phyloP scores from a whole-genome alignment of 441 rosid genomes.

The Flueggea neowawraea region DNA sequence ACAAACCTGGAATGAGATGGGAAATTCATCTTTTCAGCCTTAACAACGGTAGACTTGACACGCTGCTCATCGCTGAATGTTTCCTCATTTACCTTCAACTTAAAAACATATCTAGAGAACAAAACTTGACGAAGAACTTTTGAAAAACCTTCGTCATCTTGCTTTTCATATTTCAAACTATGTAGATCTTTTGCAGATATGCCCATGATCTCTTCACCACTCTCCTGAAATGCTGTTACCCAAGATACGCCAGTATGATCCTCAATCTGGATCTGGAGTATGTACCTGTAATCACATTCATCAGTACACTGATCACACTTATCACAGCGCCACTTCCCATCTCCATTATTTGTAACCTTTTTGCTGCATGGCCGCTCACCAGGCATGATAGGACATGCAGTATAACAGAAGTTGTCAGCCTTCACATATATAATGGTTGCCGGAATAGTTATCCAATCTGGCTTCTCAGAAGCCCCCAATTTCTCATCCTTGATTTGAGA shows the following conservation, averaged over 20 bases:
- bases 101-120: constrained; percentile 63
- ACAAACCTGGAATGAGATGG: constrained; percentile 58
- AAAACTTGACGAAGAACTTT: constrained; percentile 57
- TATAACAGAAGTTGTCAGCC: constrained; percentile 82
- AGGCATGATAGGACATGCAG: constrained; percentile 80
- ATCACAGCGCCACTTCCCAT: constrained; percentile 90
- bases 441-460: constrained; percentile 81
- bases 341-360: constrained; percentile 88
- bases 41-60: constrained; percentile 75
- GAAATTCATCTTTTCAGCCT: constrained; percentile 64
- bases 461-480: constrained; percentile 89
- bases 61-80: constrained; percentile 83
- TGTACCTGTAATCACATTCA: constrained; percentile 83
- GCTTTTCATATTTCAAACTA: constrained; percentile 49
- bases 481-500: constrained; percentile 90
- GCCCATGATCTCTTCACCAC: constrained; percentile 84
- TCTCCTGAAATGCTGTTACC: constrained; percentile 91
- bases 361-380: constrained; percentile 85
- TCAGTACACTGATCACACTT: constrained; percentile 64
- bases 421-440: constrained; percentile 65
- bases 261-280: constrained; percentile 86
- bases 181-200: constrained; percentile 76
- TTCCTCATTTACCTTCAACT: constrained; percentile 95
- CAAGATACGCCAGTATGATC: constrained; percentile 89
- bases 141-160: constrained; percentile 66